A percentile compares a stretch with the other conserved stretches of the same genome.
phyloP scores from a whole-genome alignment of 106 monocot genomes.

The Cymbidium sinense region DNA sequence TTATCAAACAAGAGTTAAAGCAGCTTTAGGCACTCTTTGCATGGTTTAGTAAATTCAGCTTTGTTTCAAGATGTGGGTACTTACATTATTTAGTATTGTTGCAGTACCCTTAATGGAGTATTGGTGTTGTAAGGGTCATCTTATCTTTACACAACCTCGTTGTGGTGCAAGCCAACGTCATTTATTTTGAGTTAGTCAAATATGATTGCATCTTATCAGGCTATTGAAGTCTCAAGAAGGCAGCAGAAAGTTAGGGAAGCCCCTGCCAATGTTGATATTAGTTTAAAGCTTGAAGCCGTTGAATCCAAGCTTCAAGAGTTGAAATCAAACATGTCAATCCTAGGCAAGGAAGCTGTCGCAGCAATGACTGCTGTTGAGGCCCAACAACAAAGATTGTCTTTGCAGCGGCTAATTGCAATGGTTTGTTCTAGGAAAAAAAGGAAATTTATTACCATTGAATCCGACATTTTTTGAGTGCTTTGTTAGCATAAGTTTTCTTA shows the following conservation, averaged over 20 bases:
- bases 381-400: constrained; percentile 83
- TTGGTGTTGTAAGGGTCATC: not conserved
- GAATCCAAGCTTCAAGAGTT: constrained; percentile 80
- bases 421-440: constrained; percentile 18
- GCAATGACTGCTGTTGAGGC: constrained; percentile 85
- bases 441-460: not conserved
- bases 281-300: constrained; percentile 70
- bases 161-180: not conserved
- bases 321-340: constrained; percentile 71
- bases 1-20: not conserved
- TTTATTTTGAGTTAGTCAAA: not conserved
- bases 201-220: constrained; percentile 22
- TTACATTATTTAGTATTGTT: not conserved
- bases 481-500: not conserved
- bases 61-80: not conserved
- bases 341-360: constrained; percentile 85
- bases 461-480: not conserved
- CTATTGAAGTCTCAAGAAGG: constrained; percentile 85
- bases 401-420: constrained; percentile 88
- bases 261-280: constrained; percentile 58
- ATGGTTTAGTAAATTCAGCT: not conserved
- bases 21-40: not conserved
- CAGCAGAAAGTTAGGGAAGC: constrained; percentile 74
- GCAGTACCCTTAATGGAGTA: not conserved
- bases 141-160: no score